A percentile compares a stretch with the other conserved stretches of the same genome.
Evolutionary conservation across 1,284 basidiomycete species (phyloP).

Genomic region (Paramarasmius palmivorus): DNA sequence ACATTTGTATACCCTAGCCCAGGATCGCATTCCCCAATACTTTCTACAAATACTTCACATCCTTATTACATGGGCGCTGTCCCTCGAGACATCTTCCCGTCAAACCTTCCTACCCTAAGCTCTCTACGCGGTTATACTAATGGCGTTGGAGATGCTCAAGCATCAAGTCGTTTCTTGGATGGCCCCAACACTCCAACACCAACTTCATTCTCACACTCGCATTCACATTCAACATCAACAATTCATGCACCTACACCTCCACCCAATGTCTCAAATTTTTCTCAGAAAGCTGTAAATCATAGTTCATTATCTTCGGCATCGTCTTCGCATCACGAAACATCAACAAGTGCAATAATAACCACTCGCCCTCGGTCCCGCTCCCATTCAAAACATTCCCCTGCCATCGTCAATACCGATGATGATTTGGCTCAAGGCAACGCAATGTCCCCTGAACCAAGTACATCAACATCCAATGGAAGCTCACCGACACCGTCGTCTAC

Average conservation of each 20-base stretch:
- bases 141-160: slow-evolving; percentile 24
- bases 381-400: slow-evolving; percentile 4
- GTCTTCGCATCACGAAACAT: slow-evolving; percentile 13
- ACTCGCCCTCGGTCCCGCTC: background rate
- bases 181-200: slow-evolving; percentile 45
- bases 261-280: slow-evolving; percentile 26
- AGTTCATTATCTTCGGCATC: slow-evolving; percentile 17
- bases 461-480: slow-evolving; percentile 32
- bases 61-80: slow-evolving; percentile 23
- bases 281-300: slow-evolving; percentile 22
- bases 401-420: slow-evolving; percentile 9
- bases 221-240: slow-evolving; percentile 41
- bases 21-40: slow-evolving; percentile 40
- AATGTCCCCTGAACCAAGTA: slow-evolving; percentile 8
- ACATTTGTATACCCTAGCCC: slow-evolving; percentile 31
- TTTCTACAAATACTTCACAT: slow-evolving; percentile 29
- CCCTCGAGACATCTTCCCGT: slow-evolving; percentile 39
- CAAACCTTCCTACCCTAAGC: slow-evolving; percentile 29
- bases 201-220: slow-evolving; percentile 32
- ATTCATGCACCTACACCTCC: slow-evolving; percentile 37
- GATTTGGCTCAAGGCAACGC: slow-evolving; percentile 19
- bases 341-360: slow-evolving; percentile 15
- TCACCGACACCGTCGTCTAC: slow-evolving; percentile 43
- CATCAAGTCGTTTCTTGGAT: slow-evolving; percentile 26
- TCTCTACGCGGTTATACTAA: slow-evolving; percentile 24